These are phyloP conservation scores for Moesziomyces antarcticus DNA, from an alignment of 1,284 basidiomycete genomes.

Conservation along the genomic window DNA sequence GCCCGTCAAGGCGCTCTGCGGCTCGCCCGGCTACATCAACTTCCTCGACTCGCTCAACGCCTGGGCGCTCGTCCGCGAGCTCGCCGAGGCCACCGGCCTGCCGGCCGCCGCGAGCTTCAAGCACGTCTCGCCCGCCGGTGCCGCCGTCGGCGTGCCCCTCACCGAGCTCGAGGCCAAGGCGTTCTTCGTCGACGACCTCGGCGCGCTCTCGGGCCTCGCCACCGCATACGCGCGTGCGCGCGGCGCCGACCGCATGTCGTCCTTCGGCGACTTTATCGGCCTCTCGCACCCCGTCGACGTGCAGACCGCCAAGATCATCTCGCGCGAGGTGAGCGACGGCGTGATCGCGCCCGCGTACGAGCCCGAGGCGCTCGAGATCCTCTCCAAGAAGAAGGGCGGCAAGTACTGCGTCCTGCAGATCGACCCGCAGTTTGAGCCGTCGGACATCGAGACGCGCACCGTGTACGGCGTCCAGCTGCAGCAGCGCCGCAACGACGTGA, in stretches of 20 bases:
- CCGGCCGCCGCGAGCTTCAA: constrained; percentile 99
- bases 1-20: constrained; percentile 92
- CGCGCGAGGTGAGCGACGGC: constrained; percentile 96
- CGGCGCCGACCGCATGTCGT: constrained; percentile 98
- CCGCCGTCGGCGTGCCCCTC: constrained; percentile 77
- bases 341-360: constrained; percentile 96
- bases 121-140: constrained; percentile 97
- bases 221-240: constrained; percentile 95
- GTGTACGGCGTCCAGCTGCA: constrained; percentile 93
- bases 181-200: constrained; percentile 95
- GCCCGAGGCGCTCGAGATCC: constrained; percentile 85
- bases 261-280: constrained; percentile 98
- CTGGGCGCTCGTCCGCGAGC: constrained; percentile 93
- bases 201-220: constrained; percentile 86
- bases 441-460: constrained; percentile 83
- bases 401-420: constrained; percentile 92
- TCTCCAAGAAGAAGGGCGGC: constrained; percentile 96
- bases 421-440: constrained; percentile 62
- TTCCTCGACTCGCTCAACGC: constrained; percentile 98
- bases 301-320: constrained; percentile 94
- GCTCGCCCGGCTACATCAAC: constrained; percentile 99
- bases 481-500: constrained; percentile 90
- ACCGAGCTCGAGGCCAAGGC: constrained; percentile 89
- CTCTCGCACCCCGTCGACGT: constrained; percentile 91
- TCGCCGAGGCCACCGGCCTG: constrained; percentile 80